Conservation (phyloP, 176 grass and related monocot species). For the Cocos nucifera region DNA sequence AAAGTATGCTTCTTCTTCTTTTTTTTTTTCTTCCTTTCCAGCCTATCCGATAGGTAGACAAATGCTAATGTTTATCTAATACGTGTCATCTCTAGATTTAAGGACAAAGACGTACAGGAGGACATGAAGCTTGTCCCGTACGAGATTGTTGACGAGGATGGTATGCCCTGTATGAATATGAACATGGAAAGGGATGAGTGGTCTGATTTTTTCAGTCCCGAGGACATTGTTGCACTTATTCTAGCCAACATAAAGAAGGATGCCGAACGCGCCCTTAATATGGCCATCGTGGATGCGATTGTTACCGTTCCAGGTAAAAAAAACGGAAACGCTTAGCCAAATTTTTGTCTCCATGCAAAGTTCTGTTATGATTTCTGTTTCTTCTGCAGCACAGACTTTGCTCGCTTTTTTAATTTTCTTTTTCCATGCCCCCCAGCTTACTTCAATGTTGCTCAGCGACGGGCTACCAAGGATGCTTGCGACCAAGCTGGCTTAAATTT, state of each 20-base stretch:
- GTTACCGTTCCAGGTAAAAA: constrained; percentile 59
- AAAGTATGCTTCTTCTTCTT: constrained; percentile 15
- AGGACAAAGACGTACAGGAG: constrained; percentile 68
- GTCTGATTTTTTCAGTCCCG: constrained; percentile 62
- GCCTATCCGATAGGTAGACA: no score
- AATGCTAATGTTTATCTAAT: neutral
- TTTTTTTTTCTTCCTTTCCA: no score
- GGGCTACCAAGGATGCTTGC: constrained; percentile 72
- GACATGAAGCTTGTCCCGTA: constrained; percentile 75
- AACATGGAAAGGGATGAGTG: constrained; percentile 36
- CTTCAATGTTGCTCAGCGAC: constrained; percentile 72
- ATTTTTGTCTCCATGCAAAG: no score
- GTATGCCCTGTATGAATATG: constrained; percentile 57
- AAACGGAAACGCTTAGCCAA: no score
- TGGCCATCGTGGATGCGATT: constrained; percentile 26
- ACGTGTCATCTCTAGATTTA: constrained; percentile 25
- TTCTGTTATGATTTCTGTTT: no score
- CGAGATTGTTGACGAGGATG: constrained; percentile 63
- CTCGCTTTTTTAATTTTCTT: no score
- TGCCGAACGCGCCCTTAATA: constrained; percentile 18
- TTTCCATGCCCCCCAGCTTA: constrained; percentile 27
- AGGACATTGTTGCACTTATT: constrained; percentile 63
- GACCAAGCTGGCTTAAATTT: constrained; percentile 52
- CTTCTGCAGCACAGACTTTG: no score
- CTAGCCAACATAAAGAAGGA: constrained; percentile 64